Base-by-base conservation (phyloP, 148 eudicot genomes). In the Rheum nobile region DNA sequence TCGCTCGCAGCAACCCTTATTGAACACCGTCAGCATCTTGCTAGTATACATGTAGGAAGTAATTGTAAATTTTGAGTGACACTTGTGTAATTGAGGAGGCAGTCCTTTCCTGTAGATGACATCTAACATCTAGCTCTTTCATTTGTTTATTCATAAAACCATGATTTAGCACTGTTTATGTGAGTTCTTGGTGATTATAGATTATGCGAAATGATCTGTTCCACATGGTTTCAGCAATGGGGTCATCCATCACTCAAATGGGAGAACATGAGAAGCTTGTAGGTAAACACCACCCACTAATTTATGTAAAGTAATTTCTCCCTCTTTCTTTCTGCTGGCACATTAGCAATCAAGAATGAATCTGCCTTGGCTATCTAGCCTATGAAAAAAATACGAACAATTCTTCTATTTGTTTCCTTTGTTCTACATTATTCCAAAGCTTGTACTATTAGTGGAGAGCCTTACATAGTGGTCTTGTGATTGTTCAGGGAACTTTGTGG, bases 21-120 rank as follows among this genome's bases (percentile, higher is more conserved):
- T 77, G 98, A 95, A 83, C 97, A 95, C 84, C 87, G 78, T 63
- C 98, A 95, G 77, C 98, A 95, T 84, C 81, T 95, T 39, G 96
- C 95, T 77, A 95, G 97, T 79, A 88, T 95, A 86, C 97, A 95
- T 92, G 98, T 90, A 78, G 42, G 57, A 43, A 21, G 13, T n/a
- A n/a, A n/a, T n/a, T n/a, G n/a, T n/a, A n/a, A n/a, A n/a, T n/a
- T n/a, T n/a, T n/a, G n/a, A n/a, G n/a, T n/a, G n/a, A n/a, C n/a
- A n/a, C n/a, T n/a, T n/a, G n/a, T n/a, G n/a, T n/a, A n/a, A n/a
- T n/a, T 16, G 38, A 59, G 37, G 67, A 29, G 35, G 35, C 67
- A 19, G 28, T 17, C 19, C 11, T 70, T 38, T 29, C 31, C 72
- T 70, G 29, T 11, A 26, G 12, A 28, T 59, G 67, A 59, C 67